Base-by-base conservation (phyloP, 306 rosid genomes). In the Mucuna pruriens region DNA sequence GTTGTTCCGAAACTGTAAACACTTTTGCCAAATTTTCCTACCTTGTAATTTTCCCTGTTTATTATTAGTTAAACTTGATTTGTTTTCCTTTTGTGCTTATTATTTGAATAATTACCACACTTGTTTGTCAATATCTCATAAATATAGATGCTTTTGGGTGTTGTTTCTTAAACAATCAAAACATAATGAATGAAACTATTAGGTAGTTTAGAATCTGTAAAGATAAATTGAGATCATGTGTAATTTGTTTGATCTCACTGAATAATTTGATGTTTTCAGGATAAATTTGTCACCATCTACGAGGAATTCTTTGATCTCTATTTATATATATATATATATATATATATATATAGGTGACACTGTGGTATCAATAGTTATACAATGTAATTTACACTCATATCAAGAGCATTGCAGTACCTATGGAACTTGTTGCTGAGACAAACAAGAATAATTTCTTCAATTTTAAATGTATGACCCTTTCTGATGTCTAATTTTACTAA, bases 401-500 rank as follows among this genome's bases (percentile, higher is more conserved):
- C 44, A 76, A 75, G 25, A 55, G 31, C 39, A 25, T 70, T 11
- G 22, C 22, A 33, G 11, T 16, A 31, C 42, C 22, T 7, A 16
- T 55, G 62, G 29, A 57, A 48, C 39, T 76, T 75, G 60, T 13
- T 68, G 62, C 17, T 61, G 71, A 22, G 52, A 23, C 52, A 61
- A 40, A 64, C 19, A 13, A 10, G 76, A 72, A 39, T 51, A 9
- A 49, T 48, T 70, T 49, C 5, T 68, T 45, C 8, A 51, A 23
- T 79, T 44, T 42, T 66, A 33, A 7, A 75, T 61, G 57, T 44
- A 65, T 34, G 9, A 80, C 12, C 36, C 8, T 39, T 75, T 61
- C 72, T 58, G 57, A 39, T 40, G 36, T 60, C 36, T 49, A 42
- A 16, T 60, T 60, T 48, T 64, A 65, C 71, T 79, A 45, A 84